Conservation (phyloP, 257 asterid genomes). For the Ocimum tenuiflorum region DNA sequence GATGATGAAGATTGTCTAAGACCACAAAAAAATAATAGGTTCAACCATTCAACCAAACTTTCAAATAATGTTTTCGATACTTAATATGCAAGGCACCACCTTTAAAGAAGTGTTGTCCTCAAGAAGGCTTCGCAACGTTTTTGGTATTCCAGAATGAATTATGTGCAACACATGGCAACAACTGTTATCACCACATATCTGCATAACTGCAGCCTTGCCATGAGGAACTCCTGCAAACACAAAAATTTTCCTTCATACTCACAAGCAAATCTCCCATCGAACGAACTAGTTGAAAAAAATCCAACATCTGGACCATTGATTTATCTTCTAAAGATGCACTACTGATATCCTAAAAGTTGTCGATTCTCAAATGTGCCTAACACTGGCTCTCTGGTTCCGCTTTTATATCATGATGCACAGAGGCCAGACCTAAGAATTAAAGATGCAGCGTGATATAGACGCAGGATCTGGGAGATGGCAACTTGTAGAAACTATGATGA, state of each 20-base stretch:
- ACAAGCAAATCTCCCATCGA: conserved; percentile 9
- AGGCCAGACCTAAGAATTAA: background rate
- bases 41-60: background rate
- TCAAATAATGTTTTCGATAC: conserved; percentile 5
- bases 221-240: conserved; percentile 58
- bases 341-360: background rate
- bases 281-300: background rate
- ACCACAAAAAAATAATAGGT: background rate
- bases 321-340: conserved; percentile 5
- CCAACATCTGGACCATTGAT: background rate
- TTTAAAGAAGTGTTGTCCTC: conserved; percentile 57
- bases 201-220: conserved; percentile 88
- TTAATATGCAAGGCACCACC: conserved; percentile 35
- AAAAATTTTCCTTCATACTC: conserved; percentile 12
- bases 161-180: conserved; percentile 74
- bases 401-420: background rate
- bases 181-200: conserved; percentile 63
- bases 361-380: background rate
- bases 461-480: background rate
- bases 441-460: background rate
- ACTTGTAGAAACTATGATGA: background rate
- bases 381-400: background rate
- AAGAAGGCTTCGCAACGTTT: conserved; percentile 54
- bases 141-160: conserved; percentile 68
- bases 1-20: background rate